phyloP scores from a whole-genome alignment of 1,284 basidiomycete species.

The Pascua sp. region DNA sequence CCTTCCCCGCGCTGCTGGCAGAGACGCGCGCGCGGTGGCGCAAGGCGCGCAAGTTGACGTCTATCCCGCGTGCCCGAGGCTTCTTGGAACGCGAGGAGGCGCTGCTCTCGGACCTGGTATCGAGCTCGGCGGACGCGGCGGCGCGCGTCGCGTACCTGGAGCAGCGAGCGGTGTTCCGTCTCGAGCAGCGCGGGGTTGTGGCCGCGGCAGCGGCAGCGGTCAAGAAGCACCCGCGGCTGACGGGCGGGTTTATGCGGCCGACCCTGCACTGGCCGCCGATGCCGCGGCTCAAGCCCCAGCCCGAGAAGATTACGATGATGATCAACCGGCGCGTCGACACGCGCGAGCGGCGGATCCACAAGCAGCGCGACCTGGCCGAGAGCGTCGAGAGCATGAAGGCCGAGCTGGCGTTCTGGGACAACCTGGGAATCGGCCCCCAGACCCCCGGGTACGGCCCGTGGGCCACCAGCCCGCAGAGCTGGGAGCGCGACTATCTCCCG shows the following conservation, averaged over 20 bases:
- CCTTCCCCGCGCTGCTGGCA: constrained; percentile 4
- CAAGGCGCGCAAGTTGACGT: constrained; percentile 10
- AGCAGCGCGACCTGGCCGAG: constrained; percentile 34
- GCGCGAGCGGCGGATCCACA: constrained; percentile 54
- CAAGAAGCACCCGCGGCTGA: constrained; percentile 60
- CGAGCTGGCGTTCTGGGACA: too few relatives aligned
- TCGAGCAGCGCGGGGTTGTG: neutral
- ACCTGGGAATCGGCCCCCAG: too few relatives aligned
- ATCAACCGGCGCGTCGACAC: constrained; percentile 58
- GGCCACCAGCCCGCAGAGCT: too few relatives aligned
- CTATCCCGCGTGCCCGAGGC: constrained; percentile 12
- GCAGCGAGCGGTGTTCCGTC: too few relatives aligned
- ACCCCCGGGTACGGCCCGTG: too few relatives aligned
- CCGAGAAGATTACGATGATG: constrained; percentile 63
- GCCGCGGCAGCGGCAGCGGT: neutral
- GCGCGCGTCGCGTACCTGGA: neutral
- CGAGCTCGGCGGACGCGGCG: neutral
- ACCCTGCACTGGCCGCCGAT: constrained; percentile 63
- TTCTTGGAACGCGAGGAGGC: constrained; percentile 28
- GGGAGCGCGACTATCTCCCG: too few relatives aligned
- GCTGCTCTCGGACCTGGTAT: constrained; percentile 14
- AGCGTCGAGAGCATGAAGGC: too few relatives aligned
- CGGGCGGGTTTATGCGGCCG: constrained; percentile 63
- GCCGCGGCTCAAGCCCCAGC: constrained; percentile 73
- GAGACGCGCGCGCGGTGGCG: constrained; percentile 27